A percentile compares a stretch with the other conserved stretches of the same genome.
These are phyloP conservation scores for Lentinus tigrinus DNA, from an alignment of 768 basidiomycete genomes.

Conservation along the genomic window DNA sequence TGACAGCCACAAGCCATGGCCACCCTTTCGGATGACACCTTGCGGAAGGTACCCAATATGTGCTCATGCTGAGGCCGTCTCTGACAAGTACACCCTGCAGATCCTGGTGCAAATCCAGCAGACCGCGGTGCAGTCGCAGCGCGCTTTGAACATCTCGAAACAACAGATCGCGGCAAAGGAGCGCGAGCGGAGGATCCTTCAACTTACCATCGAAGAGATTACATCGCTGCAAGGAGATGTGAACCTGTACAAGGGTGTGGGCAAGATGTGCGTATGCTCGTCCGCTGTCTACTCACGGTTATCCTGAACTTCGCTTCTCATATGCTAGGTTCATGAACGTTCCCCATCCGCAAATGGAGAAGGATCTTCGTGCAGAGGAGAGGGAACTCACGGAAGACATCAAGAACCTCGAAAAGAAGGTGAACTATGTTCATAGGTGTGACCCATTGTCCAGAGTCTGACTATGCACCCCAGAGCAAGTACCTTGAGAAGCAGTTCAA, in stretches of 20 bases:
- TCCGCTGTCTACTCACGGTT: not conserved
- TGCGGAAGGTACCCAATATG: constrained; percentile 79
- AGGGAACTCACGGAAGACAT: constrained; percentile 86
- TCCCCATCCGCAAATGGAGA: constrained; percentile 77
- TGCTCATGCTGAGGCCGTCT: too few relatives aligned
- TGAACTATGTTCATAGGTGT: constrained; percentile 26
- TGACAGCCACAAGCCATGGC: constrained; percentile 25
- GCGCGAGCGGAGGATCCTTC: constrained; percentile 84
- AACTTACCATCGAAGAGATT: constrained; percentile 87
- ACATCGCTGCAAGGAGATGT: constrained; percentile 65
- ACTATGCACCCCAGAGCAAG: constrained; percentile 55
- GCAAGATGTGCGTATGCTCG: constrained; percentile 74
- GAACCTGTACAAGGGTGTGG: constrained; percentile 91
- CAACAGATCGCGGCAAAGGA: constrained; percentile 84
- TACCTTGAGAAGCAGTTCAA: constrained; percentile 93
- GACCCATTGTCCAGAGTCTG: not conserved
- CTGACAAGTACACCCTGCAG: constrained; percentile 37
- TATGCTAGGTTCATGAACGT: constrained; percentile 83
- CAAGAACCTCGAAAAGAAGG: constrained; percentile 81
- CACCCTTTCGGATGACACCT: constrained; percentile 63
- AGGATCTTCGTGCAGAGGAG: constrained; percentile 70
- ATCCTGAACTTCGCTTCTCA: not conserved
- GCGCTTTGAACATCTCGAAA: constrained; percentile 65
- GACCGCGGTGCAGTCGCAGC: constrained; percentile 83
- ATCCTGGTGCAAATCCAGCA: constrained; percentile 92